Percentiles rank a stretch among this genome's conserved stretches.
These are phyloP conservation scores for Tylopilus felleus DNA, from an alignment of 768 basidiomycete species.

Conservation along the genomic window DNA sequence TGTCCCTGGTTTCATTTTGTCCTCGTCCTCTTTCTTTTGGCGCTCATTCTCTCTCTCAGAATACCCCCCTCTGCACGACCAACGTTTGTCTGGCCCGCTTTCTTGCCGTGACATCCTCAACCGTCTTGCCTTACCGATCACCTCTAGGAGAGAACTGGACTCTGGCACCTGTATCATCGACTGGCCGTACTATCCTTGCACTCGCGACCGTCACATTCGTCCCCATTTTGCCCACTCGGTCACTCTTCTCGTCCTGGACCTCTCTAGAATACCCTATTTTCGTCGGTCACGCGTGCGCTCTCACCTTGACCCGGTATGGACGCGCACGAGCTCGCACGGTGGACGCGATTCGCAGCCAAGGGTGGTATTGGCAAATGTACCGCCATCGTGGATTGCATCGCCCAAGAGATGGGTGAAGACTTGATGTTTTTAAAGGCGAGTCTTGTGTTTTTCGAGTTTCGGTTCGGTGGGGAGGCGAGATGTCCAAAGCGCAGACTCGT, in stretches of 20 bases:
- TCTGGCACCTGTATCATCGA: no score
- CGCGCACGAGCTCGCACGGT: slow-evolving; percentile 66
- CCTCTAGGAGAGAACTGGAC: no score
- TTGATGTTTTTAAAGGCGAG: slow-evolving; percentile 84
- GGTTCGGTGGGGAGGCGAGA: no score
- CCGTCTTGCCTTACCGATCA: no score
- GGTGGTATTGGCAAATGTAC: slow-evolving; percentile 83
- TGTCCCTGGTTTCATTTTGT: neutral
- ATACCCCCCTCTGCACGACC: no score
- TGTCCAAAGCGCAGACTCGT: no score
- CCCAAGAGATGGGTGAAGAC: slow-evolving; percentile 62
- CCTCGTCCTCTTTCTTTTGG: neutral
- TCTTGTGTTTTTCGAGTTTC: neutral
- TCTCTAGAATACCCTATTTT: neutral
- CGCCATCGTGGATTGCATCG: slow-evolving; percentile 71
- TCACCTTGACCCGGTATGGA: slow-evolving; percentile 45
- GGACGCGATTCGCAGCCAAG: slow-evolving; percentile 82
- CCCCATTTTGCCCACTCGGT: no score
- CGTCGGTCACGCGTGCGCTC: neutral
- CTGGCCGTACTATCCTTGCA: no score
- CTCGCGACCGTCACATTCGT: no score
- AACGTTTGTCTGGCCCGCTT: no score
- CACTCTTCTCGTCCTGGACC: neutral
- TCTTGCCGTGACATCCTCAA: no score
- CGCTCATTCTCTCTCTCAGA: neutral